phyloP scores from a whole-genome alignment of 208 protist species.

The Trypanosomatidae sp. region DNA sequence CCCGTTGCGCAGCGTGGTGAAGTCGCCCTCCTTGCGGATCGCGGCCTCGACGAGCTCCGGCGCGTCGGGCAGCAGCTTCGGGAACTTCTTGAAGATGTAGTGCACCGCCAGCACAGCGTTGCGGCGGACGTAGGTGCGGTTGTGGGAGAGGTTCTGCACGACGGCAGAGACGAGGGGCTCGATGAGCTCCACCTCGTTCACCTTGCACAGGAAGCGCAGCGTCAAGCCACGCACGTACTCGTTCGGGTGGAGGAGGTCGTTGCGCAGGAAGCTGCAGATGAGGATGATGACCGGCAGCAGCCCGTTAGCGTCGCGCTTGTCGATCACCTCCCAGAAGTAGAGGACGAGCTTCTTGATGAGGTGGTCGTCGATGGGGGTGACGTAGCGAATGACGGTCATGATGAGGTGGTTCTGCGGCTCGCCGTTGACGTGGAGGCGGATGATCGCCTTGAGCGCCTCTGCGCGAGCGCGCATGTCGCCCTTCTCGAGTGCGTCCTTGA shows the following conservation, averaged over 20 bases:
- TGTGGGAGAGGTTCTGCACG: constrained; percentile 93
- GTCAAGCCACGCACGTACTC: constrained; percentile 98
- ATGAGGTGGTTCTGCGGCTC: constrained; percentile 96
- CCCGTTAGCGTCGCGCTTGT: constrained; percentile 95
- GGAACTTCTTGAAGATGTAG: constrained; percentile 93
- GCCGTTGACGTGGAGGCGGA: constrained; percentile 95
- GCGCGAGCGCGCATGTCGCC: constrained; percentile 79
- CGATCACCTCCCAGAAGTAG: constrained; percentile 98
- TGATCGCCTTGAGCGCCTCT: constrained; percentile 91
- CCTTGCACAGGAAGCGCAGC: constrained; percentile 97
- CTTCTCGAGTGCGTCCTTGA: constrained; percentile 91
- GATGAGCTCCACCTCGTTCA: constrained; percentile 96
- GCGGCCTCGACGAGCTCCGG: constrained; percentile 96
- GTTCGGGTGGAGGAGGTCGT: constrained; percentile 98
- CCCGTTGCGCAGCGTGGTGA: no score
- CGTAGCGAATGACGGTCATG: constrained; percentile 97
- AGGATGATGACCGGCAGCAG: constrained; percentile 98
- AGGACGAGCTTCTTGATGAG: constrained; percentile 98
- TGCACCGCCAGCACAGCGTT: constrained; percentile 97
- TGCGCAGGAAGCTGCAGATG: constrained; percentile 96
- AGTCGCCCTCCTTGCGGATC: no score
- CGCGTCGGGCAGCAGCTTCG: constrained; percentile 96
- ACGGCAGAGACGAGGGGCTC: constrained; percentile 97
- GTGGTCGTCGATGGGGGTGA: constrained; percentile 92
- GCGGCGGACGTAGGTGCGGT: constrained; percentile 97